Evolutionary conservation across 768 basidiomycete genomes (phyloP), one percentile per base, ranked within the genome.

Genomic region (Leucosporidium creatinivorum): DNA sequence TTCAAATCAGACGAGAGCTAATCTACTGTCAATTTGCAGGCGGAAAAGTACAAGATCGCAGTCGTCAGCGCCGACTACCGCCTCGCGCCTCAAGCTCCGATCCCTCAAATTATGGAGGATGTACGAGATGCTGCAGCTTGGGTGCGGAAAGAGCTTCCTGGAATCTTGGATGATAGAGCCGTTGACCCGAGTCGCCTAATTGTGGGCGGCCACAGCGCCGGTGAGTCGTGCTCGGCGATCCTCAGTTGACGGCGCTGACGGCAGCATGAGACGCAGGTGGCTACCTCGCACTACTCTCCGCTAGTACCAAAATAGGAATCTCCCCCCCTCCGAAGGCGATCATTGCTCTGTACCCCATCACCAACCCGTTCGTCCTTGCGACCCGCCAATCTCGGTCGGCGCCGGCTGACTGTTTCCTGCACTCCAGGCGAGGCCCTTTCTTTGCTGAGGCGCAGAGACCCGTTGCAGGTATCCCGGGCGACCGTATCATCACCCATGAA

Each of bases 31-130:
- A n/a, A 26, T 6, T 6, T 17, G 6, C 57, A 58, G 57, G 57
- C 57, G 39, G 57, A 58, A 9, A 58, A 58, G 26, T 58, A 58
- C 57, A 8, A 58, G 23, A 31, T 58, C 5, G 57, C 57, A 3
- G 31, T 58, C 23, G 57, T 58, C 23, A 31, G 31, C 28, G 31
- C 57, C 39, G 57, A 58, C 57, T 58, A 58, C 19, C 57, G 57
- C 4, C 28, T 58, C 9, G 57, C 57, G 10, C 57, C 57, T 31
- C 57, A 58, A 58, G 57, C 57, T 3, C 10, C 57, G 28, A 31
- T 58, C 17, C 23, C 30, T 21, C n/a, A 58, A 23, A 44, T 58
- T 18, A 58, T 58, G 39, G 57, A 58, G 17, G 57, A 58, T 23
- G 57, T 51, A 2, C 50, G 50, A 23, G 50, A 51, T n/a, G 50